Percentiles rank a stretch among this genome's conserved stretches.
These are phyloP conservation scores for Myrica gale DNA, from an alignment of 306 rosid species.

Conservation along the genomic window DNA sequence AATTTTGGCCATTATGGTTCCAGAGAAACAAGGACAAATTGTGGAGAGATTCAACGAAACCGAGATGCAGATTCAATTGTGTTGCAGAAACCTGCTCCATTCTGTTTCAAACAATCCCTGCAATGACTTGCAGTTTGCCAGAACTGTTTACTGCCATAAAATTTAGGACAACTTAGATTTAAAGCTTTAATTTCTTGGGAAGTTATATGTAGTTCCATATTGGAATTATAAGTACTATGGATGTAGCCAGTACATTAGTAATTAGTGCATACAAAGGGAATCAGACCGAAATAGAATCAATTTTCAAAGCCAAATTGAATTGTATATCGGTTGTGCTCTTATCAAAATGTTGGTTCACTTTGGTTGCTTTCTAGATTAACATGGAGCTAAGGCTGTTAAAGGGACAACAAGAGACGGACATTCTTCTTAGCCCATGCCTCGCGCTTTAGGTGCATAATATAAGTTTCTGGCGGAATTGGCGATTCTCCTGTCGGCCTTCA, in stretches of 20 bases:
- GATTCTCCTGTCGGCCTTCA: no score
- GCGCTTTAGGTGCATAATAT: no score
- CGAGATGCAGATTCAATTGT: not conserved
- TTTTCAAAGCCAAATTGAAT: no score
- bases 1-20: slow-evolving; percentile 7
- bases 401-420: no score
- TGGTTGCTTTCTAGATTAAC: no score
- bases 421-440: no score
- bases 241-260: not conserved
- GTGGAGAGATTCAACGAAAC: not conserved
- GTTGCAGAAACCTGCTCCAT: not conserved
- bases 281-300: no score
- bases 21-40: not conserved
- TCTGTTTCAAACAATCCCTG: not conserved
- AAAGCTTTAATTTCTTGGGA: not conserved
- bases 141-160: not conserved
- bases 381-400: no score
- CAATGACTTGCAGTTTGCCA: not conserved
- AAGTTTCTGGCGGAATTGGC: no score
- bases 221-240: not conserved
- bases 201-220: not conserved
- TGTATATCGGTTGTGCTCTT: no score
- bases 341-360: no score
- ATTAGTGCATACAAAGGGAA: not conserved
- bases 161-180: not conserved